Base-by-base conservation (phyloP, 805 yeast genomes). In the Citeromyces nyonsensis region DNA sequence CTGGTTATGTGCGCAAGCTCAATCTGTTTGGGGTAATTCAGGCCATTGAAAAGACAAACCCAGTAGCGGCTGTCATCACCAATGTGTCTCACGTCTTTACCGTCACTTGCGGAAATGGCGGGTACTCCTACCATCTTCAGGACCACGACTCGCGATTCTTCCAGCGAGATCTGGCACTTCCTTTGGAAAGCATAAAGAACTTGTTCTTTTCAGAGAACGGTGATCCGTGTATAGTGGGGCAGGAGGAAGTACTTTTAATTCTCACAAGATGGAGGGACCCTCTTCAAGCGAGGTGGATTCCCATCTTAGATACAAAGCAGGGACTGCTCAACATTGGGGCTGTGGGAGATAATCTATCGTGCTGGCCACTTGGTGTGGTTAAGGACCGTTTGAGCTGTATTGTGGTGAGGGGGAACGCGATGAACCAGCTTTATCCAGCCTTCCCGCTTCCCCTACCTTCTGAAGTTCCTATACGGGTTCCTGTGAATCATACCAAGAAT, bases 161-260 rank as follows among this genome's bases (percentile, higher is more conserved):
- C 28, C 57, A 68, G 40, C 56, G 68, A 42, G 69, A 64, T 42
- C 51, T 55, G 25, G 45, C 66, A 4, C 39, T 69, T 18, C 76
- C 76, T 0, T 37, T 68, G 5, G 54, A 49, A 8, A 27, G 33
- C 34, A 43, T 56, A 38, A 71, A 69, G 39, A 77, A 86, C 3
- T 49, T 82, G n/a, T 85, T 91, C 46, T 91, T 88, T 59, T 78
- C 83, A 28, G 75, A 76, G 29, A 76, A 69, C 44, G 94, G 94
- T 13, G 96, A 88, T 50, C 98, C 98, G 1, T 80, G 91, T 40
- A 50, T 86, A 5, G 79, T 76, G 35, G 95, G 93, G n/a, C 59
- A 63, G 24, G 85, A 77, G 40, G 84, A 84, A 38, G 66, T 74
- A 8, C 59, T 91, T 26, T 51, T 80, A 24, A 69, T 83, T 0